Conservation (phyloP, 495 filamentous ascomycete genomes). For the Lasiosphaeria miniovina region DNA sequence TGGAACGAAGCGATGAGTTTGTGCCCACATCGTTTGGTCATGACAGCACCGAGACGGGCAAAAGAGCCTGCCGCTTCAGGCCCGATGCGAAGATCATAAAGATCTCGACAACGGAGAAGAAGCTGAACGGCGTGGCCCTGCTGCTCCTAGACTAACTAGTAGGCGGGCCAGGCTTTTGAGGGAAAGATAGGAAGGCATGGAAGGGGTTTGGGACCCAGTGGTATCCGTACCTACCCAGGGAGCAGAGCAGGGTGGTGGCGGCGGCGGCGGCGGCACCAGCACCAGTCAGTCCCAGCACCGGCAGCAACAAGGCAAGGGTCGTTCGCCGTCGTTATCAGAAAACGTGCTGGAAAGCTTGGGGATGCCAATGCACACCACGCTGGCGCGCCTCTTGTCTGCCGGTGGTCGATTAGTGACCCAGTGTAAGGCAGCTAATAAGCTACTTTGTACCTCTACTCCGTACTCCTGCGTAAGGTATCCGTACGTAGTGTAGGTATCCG, state of each 20-base stretch:
- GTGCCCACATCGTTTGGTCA: conserved; percentile 28
- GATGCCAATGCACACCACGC: neutral
- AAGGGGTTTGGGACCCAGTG: neutral
- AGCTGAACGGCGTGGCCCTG: neutral
- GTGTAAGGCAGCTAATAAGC: no score
- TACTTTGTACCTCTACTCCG: no score
- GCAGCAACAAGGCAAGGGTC: neutral
- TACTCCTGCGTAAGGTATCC: no score
- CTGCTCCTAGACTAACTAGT: no score
- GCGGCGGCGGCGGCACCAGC: conserved; percentile 4
- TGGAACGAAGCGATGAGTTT: conserved; percentile 25
- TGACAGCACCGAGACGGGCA: conserved; percentile 1
- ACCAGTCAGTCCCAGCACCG: neutral
- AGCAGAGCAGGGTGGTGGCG: conserved; percentile 3
- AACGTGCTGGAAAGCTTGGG: neutral
- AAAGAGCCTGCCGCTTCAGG: conserved; percentile 20
- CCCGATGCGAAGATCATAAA: neutral
- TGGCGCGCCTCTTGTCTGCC: neutral
- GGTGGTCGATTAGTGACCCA: neutral
- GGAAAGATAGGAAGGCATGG: neutral
- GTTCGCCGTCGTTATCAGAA: neutral
- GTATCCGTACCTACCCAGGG: neutral
- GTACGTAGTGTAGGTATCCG: no score
- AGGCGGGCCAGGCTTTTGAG: neutral
- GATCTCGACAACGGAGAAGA: neutral